Evolutionary conservation across 768 basidiomycete genomes (phyloP).

Genomic region (Suillus alpinus): DNA sequence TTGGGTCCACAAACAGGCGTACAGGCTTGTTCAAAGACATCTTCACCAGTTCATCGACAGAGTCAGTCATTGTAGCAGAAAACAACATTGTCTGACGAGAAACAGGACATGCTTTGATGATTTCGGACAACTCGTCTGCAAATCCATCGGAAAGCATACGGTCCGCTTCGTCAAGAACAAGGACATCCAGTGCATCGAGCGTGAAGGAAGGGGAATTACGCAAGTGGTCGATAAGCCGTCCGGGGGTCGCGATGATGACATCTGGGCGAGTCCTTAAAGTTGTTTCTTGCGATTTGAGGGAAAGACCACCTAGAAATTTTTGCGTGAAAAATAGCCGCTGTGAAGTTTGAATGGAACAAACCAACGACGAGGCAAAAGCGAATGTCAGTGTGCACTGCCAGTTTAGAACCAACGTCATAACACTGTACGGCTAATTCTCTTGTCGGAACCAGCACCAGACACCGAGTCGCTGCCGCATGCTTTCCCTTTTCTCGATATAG

Average conservation of each 20-base stretch:
- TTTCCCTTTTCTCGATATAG: constrained; percentile 89
- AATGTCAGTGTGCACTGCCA: constrained; percentile 86
- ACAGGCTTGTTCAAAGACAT: constrained; percentile 93
- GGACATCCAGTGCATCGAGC: constrained; percentile 86
- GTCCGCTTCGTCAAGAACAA: constrained; percentile 97
- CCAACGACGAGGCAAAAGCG: constrained; percentile 91
- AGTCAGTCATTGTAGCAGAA: constrained; percentile 98
- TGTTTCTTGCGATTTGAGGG: constrained; percentile 87
- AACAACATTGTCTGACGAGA: constrained; percentile 98
- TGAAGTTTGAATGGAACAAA: constrained; percentile 24
- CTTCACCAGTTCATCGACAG: constrained; percentile 88
- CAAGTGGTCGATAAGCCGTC: constrained; percentile 96
- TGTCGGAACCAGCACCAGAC: constrained; percentile 91
- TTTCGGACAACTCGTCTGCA: constrained; percentile 90
- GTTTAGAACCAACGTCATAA: constrained; percentile 83
- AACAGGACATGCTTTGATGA: constrained; percentile 83
- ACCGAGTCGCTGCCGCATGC: constrained; percentile 82
- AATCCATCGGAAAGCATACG: constrained; percentile 96
- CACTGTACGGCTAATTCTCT: constrained; percentile 96
- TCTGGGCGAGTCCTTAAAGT: constrained; percentile 86
- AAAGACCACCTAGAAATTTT: constrained; percentile 76
- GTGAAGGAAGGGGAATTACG: constrained; percentile 93
- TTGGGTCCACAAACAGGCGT: constrained; percentile 93
- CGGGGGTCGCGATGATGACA: constrained; percentile 93
- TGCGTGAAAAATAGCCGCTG: constrained; percentile 8